These are phyloP conservation scores for Rhizopus stolonifer DNA, from an alignment of 371 early-diverging fungal genomes.

Conservation along the genomic window DNA sequence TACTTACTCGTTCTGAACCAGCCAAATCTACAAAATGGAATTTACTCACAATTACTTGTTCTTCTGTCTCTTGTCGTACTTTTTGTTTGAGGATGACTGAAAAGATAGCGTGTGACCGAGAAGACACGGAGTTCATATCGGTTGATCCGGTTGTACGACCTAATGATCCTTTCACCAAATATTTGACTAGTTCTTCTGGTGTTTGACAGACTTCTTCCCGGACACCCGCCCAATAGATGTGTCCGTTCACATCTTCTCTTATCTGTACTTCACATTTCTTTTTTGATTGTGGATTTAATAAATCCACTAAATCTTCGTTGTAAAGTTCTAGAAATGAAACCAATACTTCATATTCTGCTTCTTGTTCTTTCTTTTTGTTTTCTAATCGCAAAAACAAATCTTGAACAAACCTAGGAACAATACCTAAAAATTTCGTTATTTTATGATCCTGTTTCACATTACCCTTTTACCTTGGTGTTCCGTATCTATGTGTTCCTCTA, in stretches of 20 bases:
- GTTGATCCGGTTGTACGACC: constrained; percentile 95
- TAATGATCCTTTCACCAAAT: constrained; percentile 74
- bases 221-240: constrained; percentile 89
- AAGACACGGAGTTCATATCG: constrained; percentile 95
- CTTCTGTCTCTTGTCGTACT: constrained; percentile 3
- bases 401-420: constrained; percentile 84
- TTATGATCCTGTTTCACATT: too few species aligned
- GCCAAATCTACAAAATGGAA: constrained; percentile 98
- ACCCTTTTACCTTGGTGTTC: constrained; percentile 33
- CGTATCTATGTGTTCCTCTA: constrained; percentile 38
- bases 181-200: constrained; percentile 76
- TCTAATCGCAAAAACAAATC: constrained; percentile 54
- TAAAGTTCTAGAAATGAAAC: constrained; percentile 94
- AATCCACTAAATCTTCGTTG: constrained; percentile 94
- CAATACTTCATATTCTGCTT: constrained; percentile 46
- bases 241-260: constrained; percentile 90
- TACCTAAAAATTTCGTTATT: too few species aligned
- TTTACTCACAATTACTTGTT: constrained; percentile 61
- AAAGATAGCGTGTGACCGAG: constrained; percentile 98
- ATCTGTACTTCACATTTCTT: constrained; percentile 53
- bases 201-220: constrained; percentile 74
- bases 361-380: constrained; percentile 31
- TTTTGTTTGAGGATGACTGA: constrained; percentile 75
- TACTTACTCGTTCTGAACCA: constrained; percentile 61
- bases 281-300: constrained; percentile 57